Base-by-base conservation (phyloP, 257 asterid species). In the Eustoma russellianum region DNA sequence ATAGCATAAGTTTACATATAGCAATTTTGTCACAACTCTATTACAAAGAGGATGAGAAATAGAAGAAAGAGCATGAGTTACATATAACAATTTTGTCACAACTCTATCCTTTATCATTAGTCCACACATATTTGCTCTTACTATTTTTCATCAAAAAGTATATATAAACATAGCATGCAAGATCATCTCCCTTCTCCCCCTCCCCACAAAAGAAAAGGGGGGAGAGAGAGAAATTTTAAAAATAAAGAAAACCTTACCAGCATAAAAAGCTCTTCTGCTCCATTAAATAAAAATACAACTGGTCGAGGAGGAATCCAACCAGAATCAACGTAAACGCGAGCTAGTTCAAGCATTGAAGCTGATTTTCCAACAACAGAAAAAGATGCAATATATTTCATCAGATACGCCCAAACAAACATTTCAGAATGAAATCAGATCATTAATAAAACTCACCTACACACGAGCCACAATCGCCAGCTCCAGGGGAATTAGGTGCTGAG, bases 391-490 rank as follows among this genome's bases (percentile, higher is more conserved):
- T 34, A 35, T 50, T 76, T 62, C 69, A 68, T 53, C 50, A 43
- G 50, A 61, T 52, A 8, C 41, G 13, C 64, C 14, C 41, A 19
- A 19, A 43, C 30, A 53, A n/a, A 16, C 17, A 41, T 35, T 51
- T 43, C 11, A 53, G 33, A 17, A 53, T 8, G 35, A n/a, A 40
- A 24, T 51, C 51, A 33, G 33, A 24, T 60, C 48, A 41, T 33
- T 33, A 51, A 54, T 17, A 62, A 60, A 59, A 79, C 94, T 53
- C 72, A 92, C 99, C 99, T 62, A 92, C 94, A 34, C 99, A 92
- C 33, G 99, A 88, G 54, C 97, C 99, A 79, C 99, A 92, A 73
- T 92, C 99, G 55, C 97, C 99, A 70, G 99, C 99, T 72, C 99
- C 99, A 41, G 99, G 99, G 57, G 99, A 92, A 61, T 86, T 86